Evolutionary conservation across 1,284 basidiomycete species (phyloP).

Genomic region (Vanrija humicola): DNA sequence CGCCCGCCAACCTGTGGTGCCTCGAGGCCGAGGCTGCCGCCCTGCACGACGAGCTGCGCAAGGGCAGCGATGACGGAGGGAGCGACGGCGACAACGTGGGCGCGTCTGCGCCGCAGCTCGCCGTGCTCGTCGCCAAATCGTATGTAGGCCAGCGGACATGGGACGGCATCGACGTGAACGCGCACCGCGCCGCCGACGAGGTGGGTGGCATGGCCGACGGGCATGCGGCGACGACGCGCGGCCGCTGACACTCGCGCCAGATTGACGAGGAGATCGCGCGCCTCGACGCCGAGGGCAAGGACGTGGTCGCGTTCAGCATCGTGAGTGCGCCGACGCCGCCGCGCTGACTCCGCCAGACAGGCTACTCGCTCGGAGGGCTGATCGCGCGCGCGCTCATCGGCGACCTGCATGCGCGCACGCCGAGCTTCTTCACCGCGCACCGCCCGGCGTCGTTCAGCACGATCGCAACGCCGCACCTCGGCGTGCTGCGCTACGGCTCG

Average conservation of each 20-base stretch:
- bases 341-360: conserved; percentile 24
- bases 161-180: conserved; percentile 49
- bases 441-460: conserved; percentile 43
- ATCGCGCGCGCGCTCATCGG: conserved; percentile 45
- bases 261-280: conserved; percentile 37
- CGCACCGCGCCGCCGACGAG: conserved; percentile 34
- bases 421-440: conserved; percentile 38
- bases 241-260: conserved; percentile 7
- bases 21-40: conserved; percentile 31
- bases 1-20: conserved; percentile 31
- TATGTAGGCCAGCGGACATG: conserved; percentile 41
- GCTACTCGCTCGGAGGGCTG: conserved; percentile 47
- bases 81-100: not conserved
- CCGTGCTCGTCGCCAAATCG: conserved; percentile 23
- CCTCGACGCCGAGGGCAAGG: conserved; percentile 30
- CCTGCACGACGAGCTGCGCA: not conserved
- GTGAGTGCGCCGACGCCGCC: conserved; percentile 17
- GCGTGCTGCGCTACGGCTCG: conserved; percentile 33
- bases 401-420: conserved; percentile 35
- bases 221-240: not conserved
- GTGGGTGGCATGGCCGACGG: conserved; percentile 12
- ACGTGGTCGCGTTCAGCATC: conserved; percentile 36
- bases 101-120: conserved; percentile 12
- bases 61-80: not conserved
- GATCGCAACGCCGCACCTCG: conserved; percentile 45